Percentiles rank a stretch among this genome's conserved stretches.
Evolutionary conservation across 2,329 filamentous ascomycete genomes (phyloP).

Genomic region (Colletotrichum sp.): DNA sequence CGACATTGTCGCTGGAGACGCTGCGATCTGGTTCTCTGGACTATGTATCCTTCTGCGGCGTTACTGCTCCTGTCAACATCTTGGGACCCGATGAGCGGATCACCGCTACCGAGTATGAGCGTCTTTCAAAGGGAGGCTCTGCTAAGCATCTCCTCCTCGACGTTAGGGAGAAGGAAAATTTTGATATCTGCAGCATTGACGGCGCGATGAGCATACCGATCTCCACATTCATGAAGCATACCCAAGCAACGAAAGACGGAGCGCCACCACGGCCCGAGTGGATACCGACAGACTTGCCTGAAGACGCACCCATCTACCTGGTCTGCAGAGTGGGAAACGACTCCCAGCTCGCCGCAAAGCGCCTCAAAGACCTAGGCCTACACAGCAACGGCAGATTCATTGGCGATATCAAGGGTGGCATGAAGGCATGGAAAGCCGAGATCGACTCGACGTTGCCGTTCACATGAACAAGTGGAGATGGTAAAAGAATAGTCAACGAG

Average conservation of each 20-base stretch:
- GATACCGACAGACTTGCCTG: constrained; percentile 42
- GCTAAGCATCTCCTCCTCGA: constrained; percentile 71
- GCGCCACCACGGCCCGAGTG: constrained; percentile 32
- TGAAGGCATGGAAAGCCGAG: constrained; percentile 73
- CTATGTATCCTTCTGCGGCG: constrained; percentile 87
- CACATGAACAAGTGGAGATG: constrained; percentile 42
- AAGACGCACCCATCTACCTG: constrained; percentile 67
- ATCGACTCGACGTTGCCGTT: constrained; percentile 67
- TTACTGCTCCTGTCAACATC: constrained; percentile 56
- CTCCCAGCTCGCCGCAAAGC: constrained; percentile 72
- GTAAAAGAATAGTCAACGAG: neutral
- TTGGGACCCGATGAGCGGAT: constrained; percentile 72
- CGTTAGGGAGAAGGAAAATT: constrained; percentile 85
- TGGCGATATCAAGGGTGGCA: constrained; percentile 74
- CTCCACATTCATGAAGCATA: constrained; percentile 61
- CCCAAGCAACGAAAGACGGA: constrained; percentile 26
- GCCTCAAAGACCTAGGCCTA: constrained; percentile 67
- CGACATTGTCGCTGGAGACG: constrained; percentile 66
- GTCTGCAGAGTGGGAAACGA: constrained; percentile 81
- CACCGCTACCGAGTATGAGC: constrained; percentile 64
- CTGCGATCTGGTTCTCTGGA: constrained; percentile 73
- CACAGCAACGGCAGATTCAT: constrained; percentile 62
- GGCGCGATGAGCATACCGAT: constrained; percentile 76
- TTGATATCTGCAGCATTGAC: constrained; percentile 76
- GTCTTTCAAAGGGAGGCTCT: constrained; percentile 18